Base-by-base conservation (phyloP, 257 asterid species). In the Nemophila menziesii region DNA sequence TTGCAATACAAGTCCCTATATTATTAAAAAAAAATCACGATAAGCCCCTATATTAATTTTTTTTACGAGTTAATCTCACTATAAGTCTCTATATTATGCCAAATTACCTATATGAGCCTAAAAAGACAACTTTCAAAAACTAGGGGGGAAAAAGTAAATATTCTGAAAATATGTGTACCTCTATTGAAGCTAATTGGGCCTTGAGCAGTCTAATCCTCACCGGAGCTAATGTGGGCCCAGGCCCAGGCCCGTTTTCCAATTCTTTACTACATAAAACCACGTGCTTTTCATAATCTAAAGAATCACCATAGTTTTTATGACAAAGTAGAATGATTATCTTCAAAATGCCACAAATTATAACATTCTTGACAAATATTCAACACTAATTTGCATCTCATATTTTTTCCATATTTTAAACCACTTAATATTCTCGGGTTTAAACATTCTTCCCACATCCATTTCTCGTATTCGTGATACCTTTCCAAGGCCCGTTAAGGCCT, bases 391-490 rank as follows among this genome's bases (percentile, higher is more conserved):
- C 69, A 36, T 58, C 82, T 69, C 33, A 52, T n/a, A n/a, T n/a
- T 52, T 41, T 53, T 61, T 51, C 83, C 82, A 48, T 55, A 56
- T 60, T 49, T 72, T 49, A 52, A 44, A 29, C 89, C 86, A 43
- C 62, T 38, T 34, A 79, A 52, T 40, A 45, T 40, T 18, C 43
- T 54, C 15, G 73, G 51, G 62, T 58, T 55, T 48, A 60, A 51
- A 53, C 93, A 79, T 69, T 73, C 89, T 43, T 83, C 73, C 86
- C 82, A 69, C 62, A 68, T 71, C 95, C 97, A 87, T 58, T 68
- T 55, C 65, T 72, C 82, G 16, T 64, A 63, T 56, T 73, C 79
- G 49, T 53, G 57, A 44, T 61, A 68, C 55, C 82, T 79, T 16
- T 46, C 65, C 58, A 69, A 21, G 37, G 58, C 49, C n/a, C n/a